Conservation (phyloP, 441 rosid species). For the Erodium moschatum region DNA sequence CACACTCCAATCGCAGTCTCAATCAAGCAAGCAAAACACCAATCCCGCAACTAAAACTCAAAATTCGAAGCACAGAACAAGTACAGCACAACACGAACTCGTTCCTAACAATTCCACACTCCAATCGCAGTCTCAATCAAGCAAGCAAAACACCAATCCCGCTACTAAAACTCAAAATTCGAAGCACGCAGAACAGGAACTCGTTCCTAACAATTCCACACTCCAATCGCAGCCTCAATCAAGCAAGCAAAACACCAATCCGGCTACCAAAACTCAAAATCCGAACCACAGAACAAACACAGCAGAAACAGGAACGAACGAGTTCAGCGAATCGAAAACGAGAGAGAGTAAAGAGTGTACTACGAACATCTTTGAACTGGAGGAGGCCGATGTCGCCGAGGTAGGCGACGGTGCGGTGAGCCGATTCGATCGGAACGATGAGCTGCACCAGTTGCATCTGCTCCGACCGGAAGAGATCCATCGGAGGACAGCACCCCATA, state of each 20-base stretch:
- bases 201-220: no score
- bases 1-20: neutral
- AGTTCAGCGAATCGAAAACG: neutral
- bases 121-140: neutral
- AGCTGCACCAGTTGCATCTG: conserved; percentile 28
- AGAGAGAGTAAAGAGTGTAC: neutral
- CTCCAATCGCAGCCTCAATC: no score
- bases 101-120: no score
- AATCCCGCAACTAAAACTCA: neutral
- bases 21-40: neutral
- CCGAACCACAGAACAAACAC: neutral
- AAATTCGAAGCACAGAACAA: no score
- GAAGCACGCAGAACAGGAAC: no score
- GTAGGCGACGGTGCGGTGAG: conserved; percentile 21
- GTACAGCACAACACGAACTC: no score
- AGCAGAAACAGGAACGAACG: neutral
- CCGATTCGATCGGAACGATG: conserved; percentile 27
- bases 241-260: neutral
- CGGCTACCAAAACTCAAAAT: neutral
- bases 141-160: neutral
- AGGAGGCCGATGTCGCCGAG: conserved; percentile 27
- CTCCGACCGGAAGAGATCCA: conserved; percentile 30
- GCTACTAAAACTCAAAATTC: no score
- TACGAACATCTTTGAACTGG: conserved; percentile 27
- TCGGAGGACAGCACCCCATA: conserved; percentile 19